Conservation (phyloP, 495 filamentous ascomycete species). For the Chaetomium tenue region DNA sequence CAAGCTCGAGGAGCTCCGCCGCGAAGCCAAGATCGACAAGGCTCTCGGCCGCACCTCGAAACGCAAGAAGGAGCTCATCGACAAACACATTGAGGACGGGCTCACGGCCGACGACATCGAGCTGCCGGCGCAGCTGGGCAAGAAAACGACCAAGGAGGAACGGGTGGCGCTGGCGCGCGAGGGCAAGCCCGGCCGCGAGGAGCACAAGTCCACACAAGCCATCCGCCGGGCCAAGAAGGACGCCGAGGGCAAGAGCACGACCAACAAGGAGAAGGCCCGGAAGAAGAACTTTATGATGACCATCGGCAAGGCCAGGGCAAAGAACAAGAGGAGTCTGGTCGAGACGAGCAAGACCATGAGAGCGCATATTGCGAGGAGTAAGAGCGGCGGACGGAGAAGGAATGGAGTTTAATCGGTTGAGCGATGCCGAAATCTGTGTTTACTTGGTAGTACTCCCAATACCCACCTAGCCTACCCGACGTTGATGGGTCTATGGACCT, state of each 20-base stretch:
- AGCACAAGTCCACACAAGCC: slow-evolving; percentile 79
- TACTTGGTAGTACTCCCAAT: too few species aligned
- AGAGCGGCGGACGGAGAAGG: slow-evolving; percentile 78
- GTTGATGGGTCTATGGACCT: too few species aligned
- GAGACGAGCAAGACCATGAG: slow-evolving; percentile 75
- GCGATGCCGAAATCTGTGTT: too few species aligned
- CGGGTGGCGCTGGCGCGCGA: slow-evolving; percentile 73
- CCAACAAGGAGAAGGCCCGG: slow-evolving; percentile 94
- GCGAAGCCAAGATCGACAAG: slow-evolving; percentile 67
- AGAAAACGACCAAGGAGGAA: slow-evolving; percentile 72
- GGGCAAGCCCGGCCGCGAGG: slow-evolving; percentile 66
- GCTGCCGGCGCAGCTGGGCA: slow-evolving; percentile 64
- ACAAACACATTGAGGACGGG: slow-evolving; percentile 73
- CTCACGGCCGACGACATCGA: slow-evolving; percentile 87
- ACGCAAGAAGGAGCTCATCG: slow-evolving; percentile 50
- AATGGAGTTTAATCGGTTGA: slow-evolving; percentile 47
- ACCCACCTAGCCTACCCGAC: too few species aligned
- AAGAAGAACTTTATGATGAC: slow-evolving; percentile 99
- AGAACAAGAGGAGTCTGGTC: slow-evolving; percentile 87
- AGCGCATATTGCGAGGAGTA: slow-evolving; percentile 77
- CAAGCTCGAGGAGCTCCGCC: slow-evolving; percentile 84
- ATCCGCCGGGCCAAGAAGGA: slow-evolving; percentile 80
- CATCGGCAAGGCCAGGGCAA: slow-evolving; percentile 85
- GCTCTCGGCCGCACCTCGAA: slow-evolving; percentile 45
- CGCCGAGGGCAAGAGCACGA: slow-evolving; percentile 85